These are phyloP conservation scores for Rubia peregrina DNA, from an alignment of 305 asterid genomes.

Conservation along the genomic window DNA sequence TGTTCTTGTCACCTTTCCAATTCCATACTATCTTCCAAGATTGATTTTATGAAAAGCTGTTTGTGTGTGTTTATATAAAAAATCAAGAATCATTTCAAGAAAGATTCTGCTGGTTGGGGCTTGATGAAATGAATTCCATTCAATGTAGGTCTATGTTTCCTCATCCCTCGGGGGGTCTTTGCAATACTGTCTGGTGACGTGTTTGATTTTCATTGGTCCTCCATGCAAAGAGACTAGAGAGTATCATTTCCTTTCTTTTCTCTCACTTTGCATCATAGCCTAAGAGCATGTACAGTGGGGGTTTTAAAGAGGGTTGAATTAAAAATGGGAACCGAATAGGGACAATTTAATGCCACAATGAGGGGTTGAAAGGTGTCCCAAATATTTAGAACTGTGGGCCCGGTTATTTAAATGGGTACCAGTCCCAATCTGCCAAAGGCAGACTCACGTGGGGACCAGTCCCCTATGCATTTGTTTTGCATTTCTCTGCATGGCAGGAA, in stretches of 20 bases:
- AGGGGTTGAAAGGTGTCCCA: no score
- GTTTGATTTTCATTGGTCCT: constrained; percentile 1
- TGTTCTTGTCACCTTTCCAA: constrained; percentile 20
- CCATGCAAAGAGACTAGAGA: neutral
- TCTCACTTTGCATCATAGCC: neutral
- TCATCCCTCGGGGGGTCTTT: no score
- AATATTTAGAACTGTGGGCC: no score
- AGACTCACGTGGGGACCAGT: no score
- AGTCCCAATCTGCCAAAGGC: no score
- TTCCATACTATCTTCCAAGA: constrained; percentile 40
- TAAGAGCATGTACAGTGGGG: no score
- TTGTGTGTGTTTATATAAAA: neutral
- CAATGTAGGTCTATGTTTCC: neutral
- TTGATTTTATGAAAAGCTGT: constrained; percentile 43
- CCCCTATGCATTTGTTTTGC: no score
- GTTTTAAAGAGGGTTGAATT: no score
- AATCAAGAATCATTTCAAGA: constrained; percentile 20
- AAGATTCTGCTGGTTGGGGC: constrained; percentile 25
- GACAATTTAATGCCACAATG: no score
- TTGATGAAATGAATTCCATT: neutral
- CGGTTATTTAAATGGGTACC: no score
- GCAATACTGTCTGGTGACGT: neutral
- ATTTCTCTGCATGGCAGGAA: no score
- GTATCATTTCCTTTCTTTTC: neutral
- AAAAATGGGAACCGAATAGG: no score